Conservation (phyloP, 1,284 basidiomycete species). For the Hymenochaete sp. region DNA sequence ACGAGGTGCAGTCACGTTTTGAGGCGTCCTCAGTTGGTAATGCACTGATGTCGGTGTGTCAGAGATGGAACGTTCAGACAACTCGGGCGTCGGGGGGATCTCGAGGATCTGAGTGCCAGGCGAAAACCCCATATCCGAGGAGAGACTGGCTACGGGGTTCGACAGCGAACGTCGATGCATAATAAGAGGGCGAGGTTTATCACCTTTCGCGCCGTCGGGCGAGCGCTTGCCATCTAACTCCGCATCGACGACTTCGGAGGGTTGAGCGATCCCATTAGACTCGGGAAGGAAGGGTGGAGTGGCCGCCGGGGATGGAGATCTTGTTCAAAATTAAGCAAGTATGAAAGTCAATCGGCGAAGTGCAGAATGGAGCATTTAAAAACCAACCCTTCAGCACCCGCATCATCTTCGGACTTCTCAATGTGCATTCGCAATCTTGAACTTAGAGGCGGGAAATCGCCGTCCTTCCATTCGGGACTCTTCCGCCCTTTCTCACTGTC, state of each 20-base stretch:
- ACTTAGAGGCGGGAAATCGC: slow-evolving; percentile 34
- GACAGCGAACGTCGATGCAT: slow-evolving; percentile 17
- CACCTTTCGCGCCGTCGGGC: no score
- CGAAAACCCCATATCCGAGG: not conserved
- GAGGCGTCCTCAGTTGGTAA: slow-evolving; percentile 16
- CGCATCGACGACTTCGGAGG: no score
- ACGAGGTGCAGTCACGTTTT: not conserved
- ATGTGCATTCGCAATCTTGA: not conserved
- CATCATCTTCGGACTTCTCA: not conserved
- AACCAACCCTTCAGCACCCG: slow-evolving; percentile 3
- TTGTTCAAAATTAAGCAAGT: no score
- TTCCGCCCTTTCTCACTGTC: not conserved
- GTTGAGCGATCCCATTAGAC: no score
- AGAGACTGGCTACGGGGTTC: slow-evolving; percentile 12
- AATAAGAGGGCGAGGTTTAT: slow-evolving; percentile 7
- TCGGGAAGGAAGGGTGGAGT: no score
- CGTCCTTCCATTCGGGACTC: slow-evolving; percentile 28
- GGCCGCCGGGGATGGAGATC: no score
- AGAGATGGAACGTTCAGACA: slow-evolving; percentile 2
- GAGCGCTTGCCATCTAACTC: no score
- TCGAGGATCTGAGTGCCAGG: slow-evolving; percentile 1
- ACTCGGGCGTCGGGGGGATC: slow-evolving; percentile 16
- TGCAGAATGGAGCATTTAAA: no score
- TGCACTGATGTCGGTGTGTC: slow-evolving; percentile 14
- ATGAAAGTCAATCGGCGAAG: not conserved